These are phyloP conservation scores for Aspergillus fumigatiaffinis DNA, from an alignment of 2,329 filamentous ascomycete species.

Conservation along the genomic window DNA sequence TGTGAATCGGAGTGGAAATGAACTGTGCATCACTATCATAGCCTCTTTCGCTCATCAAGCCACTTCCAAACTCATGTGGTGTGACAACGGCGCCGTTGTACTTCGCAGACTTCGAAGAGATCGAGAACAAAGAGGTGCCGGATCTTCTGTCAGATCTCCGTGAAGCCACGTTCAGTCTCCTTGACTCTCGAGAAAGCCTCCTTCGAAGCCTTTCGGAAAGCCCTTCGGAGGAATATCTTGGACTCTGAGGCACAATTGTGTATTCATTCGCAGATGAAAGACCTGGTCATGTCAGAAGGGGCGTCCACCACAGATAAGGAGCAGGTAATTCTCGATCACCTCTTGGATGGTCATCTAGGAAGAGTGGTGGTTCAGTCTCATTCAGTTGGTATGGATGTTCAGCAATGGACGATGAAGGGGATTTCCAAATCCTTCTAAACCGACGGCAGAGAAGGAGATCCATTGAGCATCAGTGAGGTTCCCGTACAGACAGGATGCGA, in stretches of 20 bases:
- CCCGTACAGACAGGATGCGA: background rate
- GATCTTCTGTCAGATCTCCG: slow-evolving; percentile 11
- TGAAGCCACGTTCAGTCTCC: slow-evolving; percentile 11
- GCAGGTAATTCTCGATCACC: slow-evolving; percentile 8
- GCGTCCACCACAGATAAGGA: background rate
- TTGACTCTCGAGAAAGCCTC: slow-evolving; percentile 31
- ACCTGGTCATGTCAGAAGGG: slow-evolving; percentile 5
- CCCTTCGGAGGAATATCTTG: slow-evolving; percentile 16
- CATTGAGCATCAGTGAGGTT: slow-evolving; percentile 11
- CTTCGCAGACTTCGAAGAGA: slow-evolving; percentile 15
- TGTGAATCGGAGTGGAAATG: slow-evolving; percentile 30
- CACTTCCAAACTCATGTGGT: slow-evolving; percentile 26
- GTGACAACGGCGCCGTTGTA: slow-evolving; percentile 2
- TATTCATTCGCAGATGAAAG: slow-evolving; percentile 8
- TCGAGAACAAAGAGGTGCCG: slow-evolving; percentile 16
- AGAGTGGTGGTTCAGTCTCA: background rate
- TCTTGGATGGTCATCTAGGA: slow-evolving; percentile 5
- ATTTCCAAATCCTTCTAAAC: slow-evolving; percentile 16
- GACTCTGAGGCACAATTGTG: background rate
- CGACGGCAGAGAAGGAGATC: slow-evolving; percentile 24
- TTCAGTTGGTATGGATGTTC: slow-evolving; percentile 10
- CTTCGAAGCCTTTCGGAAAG: slow-evolving; percentile 29
- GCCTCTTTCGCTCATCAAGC: slow-evolving; percentile 34
- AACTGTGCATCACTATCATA: slow-evolving; percentile 43
- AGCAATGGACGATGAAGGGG: slow-evolving; percentile 12